These are phyloP conservation scores for Phaeoacremonium minimum DNA, from an alignment of 2,329 filamentous ascomycete genomes.

Conservation along the genomic window DNA sequence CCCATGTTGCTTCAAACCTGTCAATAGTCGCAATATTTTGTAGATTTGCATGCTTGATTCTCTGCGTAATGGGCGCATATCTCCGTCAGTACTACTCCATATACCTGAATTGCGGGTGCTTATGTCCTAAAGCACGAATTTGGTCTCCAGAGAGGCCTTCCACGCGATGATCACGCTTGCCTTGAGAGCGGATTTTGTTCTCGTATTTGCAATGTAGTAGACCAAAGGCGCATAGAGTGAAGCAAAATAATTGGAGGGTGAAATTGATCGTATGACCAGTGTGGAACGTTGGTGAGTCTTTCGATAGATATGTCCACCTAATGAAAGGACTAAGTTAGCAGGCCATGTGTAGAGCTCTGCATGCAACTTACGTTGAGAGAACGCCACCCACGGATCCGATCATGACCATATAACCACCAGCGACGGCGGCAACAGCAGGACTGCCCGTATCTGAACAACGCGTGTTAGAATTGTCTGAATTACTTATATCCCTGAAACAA, in stretches of 20 bases:
- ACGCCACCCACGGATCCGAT: constrained; percentile 6
- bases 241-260: constrained; percentile 5
- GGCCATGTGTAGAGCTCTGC: background rate
- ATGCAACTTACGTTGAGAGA: constrained; percentile 6
- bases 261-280: constrained; percentile 9
- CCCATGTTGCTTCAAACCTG: no score
- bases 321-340: background rate
- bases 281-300: constrained; percentile 7
- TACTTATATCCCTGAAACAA: background rate
- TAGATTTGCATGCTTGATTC: no score
- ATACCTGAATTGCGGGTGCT: constrained; percentile 4
- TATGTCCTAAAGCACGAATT: constrained; percentile 3
- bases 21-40: no score
- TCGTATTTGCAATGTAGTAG: constrained; percentile 6
- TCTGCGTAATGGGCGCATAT: no score
- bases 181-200: constrained; percentile 4
- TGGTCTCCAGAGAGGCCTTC: constrained; percentile 3
- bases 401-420: constrained; percentile 6
- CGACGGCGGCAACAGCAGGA: constrained; percentile 5
- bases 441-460: constrained; percentile 1
- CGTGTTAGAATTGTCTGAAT: no score
- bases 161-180: constrained; percentile 4
- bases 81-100: no score
- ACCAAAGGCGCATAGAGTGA: constrained; percentile 3
- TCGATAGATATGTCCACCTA: constrained; percentile 6